A percentile compares a stretch with the other conserved stretches of the same genome.
Evolutionary conservation across 108 stramenopile species (phyloP).

Genomic region (Nitzschia putrida): DNA sequence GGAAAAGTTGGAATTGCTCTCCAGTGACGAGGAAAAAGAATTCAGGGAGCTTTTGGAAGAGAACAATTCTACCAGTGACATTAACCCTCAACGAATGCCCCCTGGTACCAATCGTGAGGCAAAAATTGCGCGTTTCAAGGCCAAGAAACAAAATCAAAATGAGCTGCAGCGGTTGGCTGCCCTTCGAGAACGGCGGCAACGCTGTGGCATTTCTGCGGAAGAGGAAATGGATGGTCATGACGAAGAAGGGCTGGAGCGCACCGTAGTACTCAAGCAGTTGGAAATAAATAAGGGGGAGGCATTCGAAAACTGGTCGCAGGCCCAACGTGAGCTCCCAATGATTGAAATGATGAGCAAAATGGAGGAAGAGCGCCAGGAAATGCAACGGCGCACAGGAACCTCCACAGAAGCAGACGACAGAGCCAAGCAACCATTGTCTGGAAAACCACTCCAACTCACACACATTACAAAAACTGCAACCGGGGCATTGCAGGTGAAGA

Average conservation of each 20-base stretch:
- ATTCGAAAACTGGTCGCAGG: conserved; percentile 65
- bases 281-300: conserved; percentile 51
- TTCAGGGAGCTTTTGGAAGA: conserved; percentile 51
- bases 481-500: conserved; percentile 61
- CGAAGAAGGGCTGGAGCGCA: conserved; percentile 63
- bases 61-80: conserved; percentile 1
- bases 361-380: conserved; percentile 35
- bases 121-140: conserved; percentile 67
- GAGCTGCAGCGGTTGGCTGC: conserved; percentile 50
- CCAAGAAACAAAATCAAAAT: conserved; percentile 43
- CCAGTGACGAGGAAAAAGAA: conserved; percentile 46
- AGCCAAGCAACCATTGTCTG: conserved; percentile 24
- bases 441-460: conserved; percentile 62
- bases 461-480: conserved; percentile 76
- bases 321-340: conserved; percentile 67
- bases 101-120: conserved; percentile 45
- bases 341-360: conserved; percentile 59
- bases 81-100: background rate
- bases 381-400: conserved; percentile 18
- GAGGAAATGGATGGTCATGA: conserved; percentile 79
- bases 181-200: conserved; percentile 49
- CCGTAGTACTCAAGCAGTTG: conserved; percentile 49
- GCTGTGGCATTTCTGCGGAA: conserved; percentile 47
- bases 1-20: conserved; percentile 54
- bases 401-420: conserved; percentile 10